Evolutionary conservation across 805 yeast species (phyloP).

Genomic region (Candida stauntonica): DNA sequence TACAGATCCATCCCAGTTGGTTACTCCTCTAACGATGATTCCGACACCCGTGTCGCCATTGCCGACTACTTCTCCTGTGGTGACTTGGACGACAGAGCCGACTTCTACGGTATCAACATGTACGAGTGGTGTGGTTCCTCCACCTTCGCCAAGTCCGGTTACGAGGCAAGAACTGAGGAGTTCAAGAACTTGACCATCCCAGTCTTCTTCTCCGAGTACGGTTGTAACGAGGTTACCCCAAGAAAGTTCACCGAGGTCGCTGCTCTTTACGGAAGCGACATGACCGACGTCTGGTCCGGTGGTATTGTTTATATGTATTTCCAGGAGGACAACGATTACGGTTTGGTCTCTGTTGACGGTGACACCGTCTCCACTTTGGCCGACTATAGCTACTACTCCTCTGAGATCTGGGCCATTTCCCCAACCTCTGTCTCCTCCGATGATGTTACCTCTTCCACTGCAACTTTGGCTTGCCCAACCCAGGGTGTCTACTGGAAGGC

Average conservation of each 20-base stretch:
- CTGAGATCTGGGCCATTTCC: slow-evolving; percentile 48
- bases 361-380: slow-evolving; percentile 51
- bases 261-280: slow-evolving; percentile 55
- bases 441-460: slow-evolving; percentile 36
- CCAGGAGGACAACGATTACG: slow-evolving; percentile 71
- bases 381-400: slow-evolving; percentile 61
- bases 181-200: slow-evolving; percentile 67
- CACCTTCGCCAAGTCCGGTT: slow-evolving; percentile 57
- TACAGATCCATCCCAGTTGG: slow-evolving; percentile 77
- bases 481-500: slow-evolving; percentile 57
- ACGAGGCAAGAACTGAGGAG: slow-evolving; percentile 56
- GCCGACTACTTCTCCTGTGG: slow-evolving; percentile 82
- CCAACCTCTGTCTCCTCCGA: slow-evolving; percentile 46
- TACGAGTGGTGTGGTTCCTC: slow-evolving; percentile 84
- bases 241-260: slow-evolving; percentile 71
- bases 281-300: slow-evolving; percentile 87
- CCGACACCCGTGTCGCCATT: slow-evolving; percentile 55
- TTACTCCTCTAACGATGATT: slow-evolving; percentile 77
- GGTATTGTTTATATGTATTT: slow-evolving; percentile 87
- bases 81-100: slow-evolving; percentile 57
- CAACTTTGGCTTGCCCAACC: slow-evolving; percentile 60
- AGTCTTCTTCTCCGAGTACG: slow-evolving; percentile 77
- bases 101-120: slow-evolving; percentile 86
- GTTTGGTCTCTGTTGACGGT: slow-evolving; percentile 55
- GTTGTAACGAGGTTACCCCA: slow-evolving; percentile 68